phyloP scores from a whole-genome alignment of 2,329 filamentous ascomycete genomes.

The Colletotrichum echinochloae region DNA sequence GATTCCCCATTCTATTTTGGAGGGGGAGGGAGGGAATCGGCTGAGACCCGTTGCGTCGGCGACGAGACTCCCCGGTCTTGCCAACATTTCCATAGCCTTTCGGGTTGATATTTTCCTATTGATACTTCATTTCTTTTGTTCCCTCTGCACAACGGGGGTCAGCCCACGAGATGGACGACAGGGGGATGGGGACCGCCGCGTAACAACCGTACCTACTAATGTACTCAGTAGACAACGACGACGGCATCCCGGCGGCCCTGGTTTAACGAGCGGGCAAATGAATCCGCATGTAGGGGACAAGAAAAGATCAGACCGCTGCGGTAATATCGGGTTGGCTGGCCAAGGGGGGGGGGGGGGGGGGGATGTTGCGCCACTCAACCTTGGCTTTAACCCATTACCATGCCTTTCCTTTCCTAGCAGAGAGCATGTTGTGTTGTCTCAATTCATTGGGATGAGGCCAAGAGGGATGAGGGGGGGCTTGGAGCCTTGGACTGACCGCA shows the following conservation, averaged over 20 bases:
- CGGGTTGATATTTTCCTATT: neutral
- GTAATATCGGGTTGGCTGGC: conserved; percentile 19
- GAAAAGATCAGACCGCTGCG: conserved; percentile 5
- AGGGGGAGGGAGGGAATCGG: too few relatives aligned
- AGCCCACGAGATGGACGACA: neutral
- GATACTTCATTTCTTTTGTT: conserved; percentile 12
- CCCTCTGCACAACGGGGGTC: conserved; percentile 15
- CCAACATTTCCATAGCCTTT: neutral
- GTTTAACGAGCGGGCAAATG: conserved; percentile 8
- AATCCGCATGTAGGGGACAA: neutral
- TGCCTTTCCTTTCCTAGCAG: conserved; percentile 9
- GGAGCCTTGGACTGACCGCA: conserved; percentile 9
- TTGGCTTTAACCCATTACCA: too few relatives aligned
- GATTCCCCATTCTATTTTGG: conserved; percentile 11
- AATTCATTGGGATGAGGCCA: conserved; percentile 19
- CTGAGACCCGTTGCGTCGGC: conserved; percentile 9
- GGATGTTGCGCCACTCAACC: neutral
- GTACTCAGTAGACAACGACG: neutral
- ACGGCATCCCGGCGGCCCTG: conserved; percentile 21
- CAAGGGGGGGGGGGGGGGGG: conserved; percentile 8
- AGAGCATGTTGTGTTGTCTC: conserved; percentile 10
- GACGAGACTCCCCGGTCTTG: neutral
- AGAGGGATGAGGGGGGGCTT: conserved; percentile 10
- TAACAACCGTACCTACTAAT: neutral
- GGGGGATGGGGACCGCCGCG: neutral